These are phyloP conservation scores for Blastomyces silverae DNA, from an alignment of 2,329 filamentous ascomycete genomes.

Conservation along the genomic window DNA sequence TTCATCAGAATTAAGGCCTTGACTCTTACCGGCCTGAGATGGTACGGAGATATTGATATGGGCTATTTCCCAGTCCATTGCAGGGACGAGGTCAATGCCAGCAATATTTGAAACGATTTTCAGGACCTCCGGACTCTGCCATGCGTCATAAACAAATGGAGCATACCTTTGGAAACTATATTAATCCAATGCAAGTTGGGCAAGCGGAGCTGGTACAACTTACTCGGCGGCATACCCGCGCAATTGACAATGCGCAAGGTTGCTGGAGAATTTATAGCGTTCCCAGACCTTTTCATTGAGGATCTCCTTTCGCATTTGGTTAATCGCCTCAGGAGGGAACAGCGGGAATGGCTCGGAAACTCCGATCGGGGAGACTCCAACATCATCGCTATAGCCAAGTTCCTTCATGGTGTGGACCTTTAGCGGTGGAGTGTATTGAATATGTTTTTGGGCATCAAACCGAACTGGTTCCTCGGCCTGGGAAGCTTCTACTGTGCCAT, in stretches of 20 bases:
- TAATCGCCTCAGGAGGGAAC: constrained; percentile 56
- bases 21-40: constrained; percentile 43
- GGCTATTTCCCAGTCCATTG: constrained; percentile 52
- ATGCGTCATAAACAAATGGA: constrained; percentile 58
- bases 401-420: constrained; percentile 56
- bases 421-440: constrained; percentile 47
- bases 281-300: constrained; percentile 51
- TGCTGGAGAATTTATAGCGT: constrained; percentile 54
- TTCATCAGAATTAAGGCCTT: constrained; percentile 40
- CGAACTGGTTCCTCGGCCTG: constrained; percentile 21
- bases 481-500: neutral
- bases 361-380: constrained; percentile 56
- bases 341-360: constrained; percentile 60
- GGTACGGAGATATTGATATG: constrained; percentile 51
- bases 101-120: constrained; percentile 48
- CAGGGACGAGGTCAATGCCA: constrained; percentile 50
- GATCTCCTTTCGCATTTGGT: constrained; percentile 58
- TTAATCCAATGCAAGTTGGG: neutral
- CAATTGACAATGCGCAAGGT: constrained; percentile 51
- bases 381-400: constrained; percentile 49
- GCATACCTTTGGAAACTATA: constrained; percentile 43
- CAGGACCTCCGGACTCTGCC: constrained; percentile 50
- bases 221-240: constrained; percentile 53
- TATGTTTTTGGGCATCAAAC: constrained; percentile 53
- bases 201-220: constrained; percentile 26